A percentile compares a stretch with the other conserved stretches of the same genome.
These are phyloP conservation scores for Croton laevigatus DNA, from an alignment of 441 rosid genomes.

Conservation along the genomic window DNA sequence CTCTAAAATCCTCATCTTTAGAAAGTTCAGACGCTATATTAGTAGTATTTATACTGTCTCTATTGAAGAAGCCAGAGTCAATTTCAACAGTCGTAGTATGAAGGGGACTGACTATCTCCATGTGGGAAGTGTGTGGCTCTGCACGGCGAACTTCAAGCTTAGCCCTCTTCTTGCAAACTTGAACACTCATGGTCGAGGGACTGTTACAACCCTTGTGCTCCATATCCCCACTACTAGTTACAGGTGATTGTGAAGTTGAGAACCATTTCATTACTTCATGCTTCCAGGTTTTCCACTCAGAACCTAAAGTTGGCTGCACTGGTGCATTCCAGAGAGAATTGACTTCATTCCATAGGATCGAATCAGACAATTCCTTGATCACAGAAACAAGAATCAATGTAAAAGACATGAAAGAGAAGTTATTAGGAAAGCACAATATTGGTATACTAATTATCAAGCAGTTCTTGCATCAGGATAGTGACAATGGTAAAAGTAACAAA, in stretches of 20 bases:
- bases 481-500: background rate
- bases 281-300: slow-evolving; percentile 99
- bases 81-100: slow-evolving; percentile 48
- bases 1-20: slow-evolving; percentile 31
- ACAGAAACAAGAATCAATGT: slow-evolving; percentile 17
- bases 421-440: background rate
- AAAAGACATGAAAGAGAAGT: slow-evolving; percentile 10
- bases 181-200: slow-evolving; percentile 46
- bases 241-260: slow-evolving; percentile 49
- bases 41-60: slow-evolving; percentile 38
- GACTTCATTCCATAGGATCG: slow-evolving; percentile 81
- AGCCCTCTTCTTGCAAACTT: slow-evolving; percentile 69
- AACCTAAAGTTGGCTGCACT: slow-evolving; percentile 60
- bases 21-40: slow-evolving; percentile 31
- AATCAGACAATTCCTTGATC: slow-evolving; percentile 75
- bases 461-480: background rate
- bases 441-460: background rate
- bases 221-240: slow-evolving; percentile 38
- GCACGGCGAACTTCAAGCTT: slow-evolving; percentile 98
- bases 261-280: slow-evolving; percentile 88
- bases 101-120: slow-evolving; percentile 42
- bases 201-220: slow-evolving; percentile 41
- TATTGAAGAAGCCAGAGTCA: slow-evolving; percentile 57
- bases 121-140: slow-evolving; percentile 61
- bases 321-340: slow-evolving; percentile 64